These are phyloP conservation scores for Piedraia hortae DNA, from an alignment of 2,329 filamentous ascomycete genomes.

Conservation along the genomic window DNA sequence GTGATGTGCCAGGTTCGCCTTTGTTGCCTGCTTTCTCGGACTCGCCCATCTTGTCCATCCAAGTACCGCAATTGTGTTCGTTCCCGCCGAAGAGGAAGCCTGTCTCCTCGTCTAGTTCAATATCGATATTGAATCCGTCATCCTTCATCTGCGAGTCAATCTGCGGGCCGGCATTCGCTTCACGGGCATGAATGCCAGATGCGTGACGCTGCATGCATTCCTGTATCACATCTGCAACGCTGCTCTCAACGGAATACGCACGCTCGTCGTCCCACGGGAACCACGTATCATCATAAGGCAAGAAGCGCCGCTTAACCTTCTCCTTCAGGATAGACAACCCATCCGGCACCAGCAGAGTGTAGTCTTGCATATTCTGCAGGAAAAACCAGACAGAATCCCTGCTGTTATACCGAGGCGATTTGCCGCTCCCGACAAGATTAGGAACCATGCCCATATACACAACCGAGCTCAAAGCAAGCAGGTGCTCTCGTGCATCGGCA, in stretches of 20 bases:
- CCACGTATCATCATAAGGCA: constrained; percentile 90
- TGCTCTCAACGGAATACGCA: constrained; percentile 63
- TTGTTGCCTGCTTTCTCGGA: constrained; percentile 74
- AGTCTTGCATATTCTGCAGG: constrained; percentile 86
- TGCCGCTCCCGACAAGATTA: constrained; percentile 68
- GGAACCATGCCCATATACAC: constrained; percentile 97
- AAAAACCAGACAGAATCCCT: constrained; percentile 97
- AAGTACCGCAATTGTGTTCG: constrained; percentile 85
- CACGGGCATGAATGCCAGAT: constrained; percentile 66
- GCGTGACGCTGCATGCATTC: constrained; percentile 85
- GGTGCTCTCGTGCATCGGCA: constrained; percentile 74
- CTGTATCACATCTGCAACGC: constrained; percentile 70
- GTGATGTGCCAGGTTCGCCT: constrained; percentile 81
- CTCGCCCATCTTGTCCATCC: constrained; percentile 99
- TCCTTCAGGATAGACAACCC: constrained; percentile 47
- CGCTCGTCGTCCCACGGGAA: constrained; percentile 56
- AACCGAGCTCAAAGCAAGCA: constrained; percentile 79
- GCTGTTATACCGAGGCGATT: constrained; percentile 75
- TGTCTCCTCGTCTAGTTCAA: constrained; percentile 71
- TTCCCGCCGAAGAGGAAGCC: constrained; percentile 87
- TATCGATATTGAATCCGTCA: constrained; percentile 74
- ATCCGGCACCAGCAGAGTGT: constrained; percentile 52
- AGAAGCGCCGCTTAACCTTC: constrained; percentile 56
- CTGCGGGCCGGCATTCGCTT: constrained; percentile 71
- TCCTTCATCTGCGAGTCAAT: constrained; percentile 84